Evolutionary conservation across 495 filamentous ascomycete species (phyloP).

Genomic region (Usnea hakonensis): DNA sequence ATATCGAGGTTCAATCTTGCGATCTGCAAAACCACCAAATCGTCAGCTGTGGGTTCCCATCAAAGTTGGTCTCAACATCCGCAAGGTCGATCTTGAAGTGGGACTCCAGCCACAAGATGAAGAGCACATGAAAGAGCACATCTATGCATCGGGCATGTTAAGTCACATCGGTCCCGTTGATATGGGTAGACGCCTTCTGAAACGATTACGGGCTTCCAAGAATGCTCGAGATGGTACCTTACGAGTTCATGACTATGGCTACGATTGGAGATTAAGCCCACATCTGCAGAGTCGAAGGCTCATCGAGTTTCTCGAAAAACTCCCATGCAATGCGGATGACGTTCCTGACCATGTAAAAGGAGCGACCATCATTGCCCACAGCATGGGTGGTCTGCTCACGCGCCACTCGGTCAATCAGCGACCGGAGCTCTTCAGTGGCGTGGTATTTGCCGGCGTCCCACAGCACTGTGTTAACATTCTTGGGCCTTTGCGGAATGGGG

Average conservation of each 20-base stretch:
- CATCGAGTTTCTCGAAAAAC: constrained; percentile 58
- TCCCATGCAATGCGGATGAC: constrained; percentile 63
- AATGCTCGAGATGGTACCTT: constrained; percentile 64
- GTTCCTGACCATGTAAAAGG: constrained; percentile 48
- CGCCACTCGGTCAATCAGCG: constrained; percentile 82
- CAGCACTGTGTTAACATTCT: constrained; percentile 85
- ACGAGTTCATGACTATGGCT: constrained; percentile 83
- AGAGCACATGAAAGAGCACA: constrained; percentile 69
- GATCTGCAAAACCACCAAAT: constrained; percentile 73
- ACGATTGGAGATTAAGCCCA: constrained; percentile 90
- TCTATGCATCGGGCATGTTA: constrained; percentile 79
- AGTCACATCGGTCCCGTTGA: constrained; percentile 88
- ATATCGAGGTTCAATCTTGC: constrained; percentile 80
- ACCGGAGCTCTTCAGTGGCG: constrained; percentile 80
- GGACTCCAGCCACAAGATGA: constrained; percentile 79
- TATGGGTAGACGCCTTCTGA: constrained; percentile 74
- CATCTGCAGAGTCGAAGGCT: constrained; percentile 63
- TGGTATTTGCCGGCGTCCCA: constrained; percentile 79
- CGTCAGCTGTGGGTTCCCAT: constrained; percentile 89
- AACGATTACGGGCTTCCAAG: constrained; percentile 62
- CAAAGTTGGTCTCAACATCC: constrained; percentile 86
- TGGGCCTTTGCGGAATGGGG: constrained; percentile 81
- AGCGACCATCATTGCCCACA: constrained; percentile 79
- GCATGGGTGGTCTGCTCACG: constrained; percentile 81
- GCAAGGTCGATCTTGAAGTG: constrained; percentile 87